Percentiles rank a stretch among this genome's conserved stretches.
Conservation (phyloP, 441 rosid species). For the Populus hybrid region DNA sequence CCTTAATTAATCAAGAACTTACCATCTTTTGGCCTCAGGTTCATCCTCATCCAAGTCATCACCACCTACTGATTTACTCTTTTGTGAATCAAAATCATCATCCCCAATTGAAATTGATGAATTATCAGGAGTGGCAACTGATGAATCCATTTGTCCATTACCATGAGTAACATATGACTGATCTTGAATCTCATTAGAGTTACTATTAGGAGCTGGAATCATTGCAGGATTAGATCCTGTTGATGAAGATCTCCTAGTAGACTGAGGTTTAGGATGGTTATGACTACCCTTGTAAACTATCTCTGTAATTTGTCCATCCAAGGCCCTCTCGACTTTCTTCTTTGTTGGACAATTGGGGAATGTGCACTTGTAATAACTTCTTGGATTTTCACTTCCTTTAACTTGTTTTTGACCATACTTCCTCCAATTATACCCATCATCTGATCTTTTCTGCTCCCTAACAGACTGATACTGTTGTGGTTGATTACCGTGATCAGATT, state of each 20-base stretch:
- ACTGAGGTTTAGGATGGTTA: constrained; percentile 83
- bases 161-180: constrained; percentile 41
- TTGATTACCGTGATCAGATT: too few species aligned
- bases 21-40: constrained; percentile 83
- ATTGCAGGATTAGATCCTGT: constrained; percentile 16
- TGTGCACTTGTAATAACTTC: too few species aligned
- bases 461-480: too few species aligned
- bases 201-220: constrained; percentile 24
- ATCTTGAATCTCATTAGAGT: constrained; percentile 34
- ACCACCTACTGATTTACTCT: constrained; percentile 53
- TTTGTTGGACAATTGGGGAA: too few species aligned
- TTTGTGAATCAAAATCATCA: constrained; percentile 66
- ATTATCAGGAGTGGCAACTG: constrained; percentile 65
- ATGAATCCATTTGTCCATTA: constrained; percentile 54
- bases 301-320: too few species aligned
- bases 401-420: too few species aligned
- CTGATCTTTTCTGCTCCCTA: too few species aligned
- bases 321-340: too few species aligned
- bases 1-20: constrained; percentile 10
- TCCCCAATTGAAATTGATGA: constrained; percentile 72
- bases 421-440: too few species aligned
- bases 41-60: constrained; percentile 74
- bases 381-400: too few species aligned
- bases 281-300: too few species aligned
- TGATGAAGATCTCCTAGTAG: constrained; percentile 45